A percentile compares a stretch with the other conserved stretches of the same genome.
Conservation (phyloP, 805 yeast genomes). For the Candida nemodendra region DNA sequence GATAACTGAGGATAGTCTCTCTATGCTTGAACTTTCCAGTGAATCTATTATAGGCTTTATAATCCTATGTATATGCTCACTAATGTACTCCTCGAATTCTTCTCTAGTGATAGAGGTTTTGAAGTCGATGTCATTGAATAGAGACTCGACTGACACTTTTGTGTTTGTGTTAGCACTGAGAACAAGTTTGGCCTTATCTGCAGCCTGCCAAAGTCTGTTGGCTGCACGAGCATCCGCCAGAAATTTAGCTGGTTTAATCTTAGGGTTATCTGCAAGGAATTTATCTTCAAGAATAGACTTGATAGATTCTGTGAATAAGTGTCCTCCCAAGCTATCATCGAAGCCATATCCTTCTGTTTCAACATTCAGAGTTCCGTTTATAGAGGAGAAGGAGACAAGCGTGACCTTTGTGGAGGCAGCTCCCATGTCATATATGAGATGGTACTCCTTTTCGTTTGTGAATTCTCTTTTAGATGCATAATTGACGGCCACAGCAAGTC, state of each 20-base stretch:
- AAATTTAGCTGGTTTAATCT: slow-evolving; percentile 39
- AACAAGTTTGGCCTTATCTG: slow-evolving; percentile 86
- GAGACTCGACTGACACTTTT: slow-evolving; percentile 69
- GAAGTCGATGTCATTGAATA: slow-evolving; percentile 74
- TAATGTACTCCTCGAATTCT: slow-evolving; percentile 67
- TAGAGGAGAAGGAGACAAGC: slow-evolving; percentile 59
- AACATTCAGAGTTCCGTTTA: slow-evolving; percentile 41
- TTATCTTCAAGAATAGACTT: slow-evolving; percentile 58
- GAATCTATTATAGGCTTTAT: slow-evolving; percentile 56
- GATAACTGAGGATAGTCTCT: slow-evolving; percentile 53
- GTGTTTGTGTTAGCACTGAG: slow-evolving; percentile 87
- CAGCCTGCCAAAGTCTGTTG: slow-evolving; percentile 71
- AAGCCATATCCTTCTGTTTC: slow-evolving; percentile 72
- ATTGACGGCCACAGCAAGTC: slow-evolving; percentile 85
- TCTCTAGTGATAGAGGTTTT: slow-evolving; percentile 63
- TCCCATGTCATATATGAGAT: slow-evolving; percentile 85
- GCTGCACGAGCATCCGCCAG: slow-evolving; percentile 52
- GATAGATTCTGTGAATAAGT: slow-evolving; percentile 62
- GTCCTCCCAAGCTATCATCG: slow-evolving; percentile 74
- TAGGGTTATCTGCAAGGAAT: slow-evolving; percentile 48
- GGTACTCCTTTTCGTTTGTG: slow-evolving; percentile 49
- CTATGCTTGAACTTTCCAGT: slow-evolving; percentile 33
- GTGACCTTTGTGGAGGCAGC: slow-evolving; percentile 91
- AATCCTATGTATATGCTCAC: slow-evolving; percentile 45
- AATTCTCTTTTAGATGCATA: slow-evolving; percentile 59